Evolutionary conservation across 176 grass and related monocot species (phyloP), one percentile per base, ranked within the genome.

Genomic region (Eleusine coracana): DNA sequence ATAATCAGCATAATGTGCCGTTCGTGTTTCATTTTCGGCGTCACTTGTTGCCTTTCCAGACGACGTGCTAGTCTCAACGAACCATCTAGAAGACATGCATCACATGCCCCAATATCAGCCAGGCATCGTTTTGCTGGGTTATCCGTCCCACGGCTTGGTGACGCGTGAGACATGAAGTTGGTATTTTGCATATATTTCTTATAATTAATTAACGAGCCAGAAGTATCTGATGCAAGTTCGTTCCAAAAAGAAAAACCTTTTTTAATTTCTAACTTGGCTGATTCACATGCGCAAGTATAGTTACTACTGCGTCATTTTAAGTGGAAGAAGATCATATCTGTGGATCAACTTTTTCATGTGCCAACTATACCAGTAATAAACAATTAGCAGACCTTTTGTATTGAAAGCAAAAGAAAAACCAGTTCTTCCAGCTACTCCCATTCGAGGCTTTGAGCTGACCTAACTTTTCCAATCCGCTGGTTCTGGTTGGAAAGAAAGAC

Each of bases 401-500:
- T 28, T 2, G 0, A 45, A 28, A 25, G 34, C 6, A 27, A 66
- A 51, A 21, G 20, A 68, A 69, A 80, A 27, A n/a, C 28, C 45
- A 38, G 38, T 34, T 87, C 71, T 50, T 76, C 71, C 70, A 75
- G 62, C 87, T 52, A 69, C 1, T 27, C 63, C 54, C 62, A 69
- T 28, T 40, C 7, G 50, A 60, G 50, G 49, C 50, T 77, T 77
- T 6, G 18, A 75, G 62, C 78, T 40, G 21, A 82, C 85, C 51
- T 16, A 50, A 37, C 71, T 76, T 76, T 87, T 80, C 34, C 70
- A 62, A n/a, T 76, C 34, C 71, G 49, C 34, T 25, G 59, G 83
- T 78, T 86, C 34, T 25, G 59, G 83, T 78, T 86, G 88, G 68
- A 79, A 86, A 83, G 67, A 82, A 82, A 62, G 83, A 74, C 83